Percentiles rank a stretch among this genome's conserved stretches.
Evolutionary conservation across 495 filamentous ascomycete species (phyloP).

Genomic region (Bacidia gigantensis): DNA sequence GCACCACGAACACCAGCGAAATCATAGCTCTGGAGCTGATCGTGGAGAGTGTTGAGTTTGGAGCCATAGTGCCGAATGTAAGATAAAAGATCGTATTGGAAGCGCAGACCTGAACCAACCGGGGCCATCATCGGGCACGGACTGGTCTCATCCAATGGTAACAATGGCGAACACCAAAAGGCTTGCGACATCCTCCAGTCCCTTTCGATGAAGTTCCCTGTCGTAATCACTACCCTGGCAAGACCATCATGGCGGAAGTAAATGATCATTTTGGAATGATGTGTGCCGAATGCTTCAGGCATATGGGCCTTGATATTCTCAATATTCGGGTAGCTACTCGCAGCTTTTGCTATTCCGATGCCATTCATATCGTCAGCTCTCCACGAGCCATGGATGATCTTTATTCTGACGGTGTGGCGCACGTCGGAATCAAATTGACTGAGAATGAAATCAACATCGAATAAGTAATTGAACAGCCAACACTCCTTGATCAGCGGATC

Average conservation of each 20-base stretch:
- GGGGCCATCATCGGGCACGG: constrained; percentile 4
- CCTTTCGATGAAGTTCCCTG: constrained; percentile 71
- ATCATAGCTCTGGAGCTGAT: constrained; percentile 49
- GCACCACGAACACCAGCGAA: constrained; percentile 58
- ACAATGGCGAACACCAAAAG: constrained; percentile 64
- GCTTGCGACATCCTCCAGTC: constrained; percentile 86
- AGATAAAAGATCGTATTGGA: constrained; percentile 61
- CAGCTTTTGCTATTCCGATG: constrained; percentile 46
- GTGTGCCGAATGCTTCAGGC: constrained; percentile 78
- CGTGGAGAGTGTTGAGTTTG: constrained; percentile 37
- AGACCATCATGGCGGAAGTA: constrained; percentile 61
- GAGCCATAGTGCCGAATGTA: constrained; percentile 61
- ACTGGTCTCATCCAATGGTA: constrained; percentile 32
- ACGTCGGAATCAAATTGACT: constrained; percentile 57
- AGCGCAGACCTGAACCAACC: constrained; percentile 50
- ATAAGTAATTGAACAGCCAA: constrained; percentile 83
- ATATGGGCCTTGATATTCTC: constrained; percentile 62
- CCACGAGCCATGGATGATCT: constrained; percentile 82
- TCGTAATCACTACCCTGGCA: constrained; percentile 75
- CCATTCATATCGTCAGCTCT: constrained; percentile 53
- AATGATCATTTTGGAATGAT: constrained; percentile 80
- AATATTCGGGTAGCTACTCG: constrained; percentile 51
- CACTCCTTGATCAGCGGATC: constrained; percentile 73
- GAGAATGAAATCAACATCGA: constrained; percentile 69
- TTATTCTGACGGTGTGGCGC: constrained; percentile 46